phyloP scores from a whole-genome alignment of 2,329 filamentous ascomycete species.

The Fusarium nelsonii region DNA sequence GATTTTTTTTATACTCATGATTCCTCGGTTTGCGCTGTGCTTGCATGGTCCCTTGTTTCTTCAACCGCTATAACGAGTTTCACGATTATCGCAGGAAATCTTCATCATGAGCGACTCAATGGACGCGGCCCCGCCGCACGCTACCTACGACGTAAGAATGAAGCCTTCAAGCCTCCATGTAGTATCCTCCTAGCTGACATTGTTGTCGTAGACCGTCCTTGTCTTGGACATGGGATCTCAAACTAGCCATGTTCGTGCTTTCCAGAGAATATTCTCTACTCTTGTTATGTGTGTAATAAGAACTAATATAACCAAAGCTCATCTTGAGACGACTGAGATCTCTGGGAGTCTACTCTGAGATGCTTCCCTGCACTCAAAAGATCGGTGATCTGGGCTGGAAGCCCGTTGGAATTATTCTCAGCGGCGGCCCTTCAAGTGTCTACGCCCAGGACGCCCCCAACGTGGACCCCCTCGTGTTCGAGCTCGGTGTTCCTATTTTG shows the following conservation, averaged over 20 bases:
- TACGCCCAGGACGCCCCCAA: conserved; percentile 79
- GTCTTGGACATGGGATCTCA: conserved; percentile 11
- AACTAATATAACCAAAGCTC: not conserved
- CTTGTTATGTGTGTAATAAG: not conserved
- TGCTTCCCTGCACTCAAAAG: conserved; percentile 49
- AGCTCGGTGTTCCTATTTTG: conserved; percentile 49
- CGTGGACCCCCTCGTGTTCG: conserved; percentile 71
- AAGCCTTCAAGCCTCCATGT: not conserved
- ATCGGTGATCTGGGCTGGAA: conserved; percentile 37
- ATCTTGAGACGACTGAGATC: conserved; percentile 65
- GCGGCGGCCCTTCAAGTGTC: conserved; percentile 73
- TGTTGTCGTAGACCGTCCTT: conserved; percentile 1
- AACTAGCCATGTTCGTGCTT: conserved; percentile 5
- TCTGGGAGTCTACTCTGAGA: conserved; percentile 81
- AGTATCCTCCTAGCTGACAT: conserved; percentile 6
- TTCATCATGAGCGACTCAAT: conserved; percentile 1
- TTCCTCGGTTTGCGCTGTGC: conserved; percentile 1
- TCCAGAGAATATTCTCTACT: not conserved
- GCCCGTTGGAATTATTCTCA: conserved; percentile 82
- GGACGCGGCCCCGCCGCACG: conserved; percentile 7
- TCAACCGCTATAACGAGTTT: conserved; percentile 3
- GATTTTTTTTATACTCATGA: conserved; percentile 7
- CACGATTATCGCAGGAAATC: not conserved
- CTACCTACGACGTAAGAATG: conserved; percentile 8
- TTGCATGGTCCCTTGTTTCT: conserved; percentile 1